Evolutionary conservation across 306 rosid species (phyloP).

Genomic region (Cucurbita moschata): DNA sequence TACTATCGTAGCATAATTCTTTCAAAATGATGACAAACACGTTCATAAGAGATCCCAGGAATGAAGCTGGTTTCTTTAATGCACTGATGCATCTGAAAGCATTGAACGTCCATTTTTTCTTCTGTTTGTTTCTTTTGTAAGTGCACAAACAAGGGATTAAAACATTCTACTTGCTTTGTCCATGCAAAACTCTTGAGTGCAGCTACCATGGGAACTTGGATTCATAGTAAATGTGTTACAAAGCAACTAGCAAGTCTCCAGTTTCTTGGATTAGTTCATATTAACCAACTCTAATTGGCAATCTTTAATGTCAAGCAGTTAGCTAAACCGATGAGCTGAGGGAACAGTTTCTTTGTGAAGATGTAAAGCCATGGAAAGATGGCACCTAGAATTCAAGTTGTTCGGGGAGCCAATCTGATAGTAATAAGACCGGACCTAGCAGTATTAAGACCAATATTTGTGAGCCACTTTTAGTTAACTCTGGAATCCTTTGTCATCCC

Average conservation of each 20-base stretch:
- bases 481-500: background rate
- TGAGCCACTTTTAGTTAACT: background rate
- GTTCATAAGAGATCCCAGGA: background rate
- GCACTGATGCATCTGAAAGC: background rate
- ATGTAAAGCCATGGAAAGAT: background rate
- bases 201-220: background rate
- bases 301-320: background rate
- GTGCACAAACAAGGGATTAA: background rate
- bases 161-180: background rate
- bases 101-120: too few species aligned
- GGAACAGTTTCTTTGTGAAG: background rate
- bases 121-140: background rate
- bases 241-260: background rate
- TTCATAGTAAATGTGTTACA: background rate
- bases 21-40: background rate
- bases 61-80: background rate
- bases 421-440: too few species aligned
- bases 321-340: background rate
- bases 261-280: background rate
- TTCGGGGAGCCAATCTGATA: background rate
- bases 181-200: background rate
- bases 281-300: background rate
- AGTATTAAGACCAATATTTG: background rate
- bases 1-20: too few species aligned
- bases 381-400: background rate